phyloP scores from a whole-genome alignment of 225 moss, liverwort and hornwort genomes.

The Bryoerythrophyllum caledonicum region DNA sequence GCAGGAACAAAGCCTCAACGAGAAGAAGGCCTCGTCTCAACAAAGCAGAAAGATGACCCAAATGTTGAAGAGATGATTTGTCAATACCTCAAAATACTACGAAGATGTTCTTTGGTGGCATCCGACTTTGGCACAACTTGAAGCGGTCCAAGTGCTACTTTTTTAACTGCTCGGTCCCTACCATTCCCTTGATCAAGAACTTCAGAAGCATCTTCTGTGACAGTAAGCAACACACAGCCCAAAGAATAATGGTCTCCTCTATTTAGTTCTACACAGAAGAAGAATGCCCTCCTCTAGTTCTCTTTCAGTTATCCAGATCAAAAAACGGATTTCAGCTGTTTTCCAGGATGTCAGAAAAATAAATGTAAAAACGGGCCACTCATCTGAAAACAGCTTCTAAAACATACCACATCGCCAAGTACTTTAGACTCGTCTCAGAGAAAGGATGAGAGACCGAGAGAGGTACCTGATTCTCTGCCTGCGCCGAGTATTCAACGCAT shows the following conservation, averaged over 20 bases:
- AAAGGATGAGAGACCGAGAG: background rate
- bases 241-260: slow-evolving; percentile 16
- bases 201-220: slow-evolving; percentile 42
- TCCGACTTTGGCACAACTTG: slow-evolving; percentile 79
- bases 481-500: slow-evolving; percentile 62
- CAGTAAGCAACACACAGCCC: slow-evolving; percentile 19
- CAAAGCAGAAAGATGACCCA: background rate
- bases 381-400: background rate
- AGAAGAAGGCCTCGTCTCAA: background rate
- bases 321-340: background rate
- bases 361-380: background rate
- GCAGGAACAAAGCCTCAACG: background rate
- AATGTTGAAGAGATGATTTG: background rate
- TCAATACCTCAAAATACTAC: slow-evolving; percentile 74
- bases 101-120: slow-evolving; percentile 78
- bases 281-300: slow-evolving; percentile 4
- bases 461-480: slow-evolving; percentile 65
- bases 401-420: background rate
- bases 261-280: background rate
- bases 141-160: slow-evolving; percentile 55
- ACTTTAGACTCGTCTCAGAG: background rate
- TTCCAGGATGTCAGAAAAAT: background rate
- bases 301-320: background rate
- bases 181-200: slow-evolving; percentile 42
- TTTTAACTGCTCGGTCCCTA: slow-evolving; percentile 79